Evolutionary conservation across 345 rosid species (phyloP).

Genomic region (Dovyalis caffra): DNA sequence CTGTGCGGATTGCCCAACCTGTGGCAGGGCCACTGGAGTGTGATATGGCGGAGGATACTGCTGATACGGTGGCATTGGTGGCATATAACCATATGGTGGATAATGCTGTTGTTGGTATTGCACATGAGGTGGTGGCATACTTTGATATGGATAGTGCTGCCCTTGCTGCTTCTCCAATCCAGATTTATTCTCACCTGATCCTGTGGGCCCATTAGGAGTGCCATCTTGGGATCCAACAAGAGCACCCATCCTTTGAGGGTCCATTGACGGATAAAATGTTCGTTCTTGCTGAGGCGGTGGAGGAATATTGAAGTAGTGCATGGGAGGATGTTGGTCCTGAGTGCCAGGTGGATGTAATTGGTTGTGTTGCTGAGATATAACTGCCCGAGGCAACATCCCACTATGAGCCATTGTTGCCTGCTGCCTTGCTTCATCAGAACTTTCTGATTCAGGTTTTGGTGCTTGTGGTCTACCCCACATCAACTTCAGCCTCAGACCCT

Average conservation of each 20-base stretch:
- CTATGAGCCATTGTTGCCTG: slow-evolving; percentile 65
- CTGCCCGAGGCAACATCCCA: slow-evolving; percentile 82
- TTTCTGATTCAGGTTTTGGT: slow-evolving; percentile 70
- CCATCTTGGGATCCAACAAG: slow-evolving; percentile 71
- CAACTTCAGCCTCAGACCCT: slow-evolving; percentile 86
- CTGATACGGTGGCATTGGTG: slow-evolving; percentile 53
- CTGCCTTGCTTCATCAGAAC: slow-evolving; percentile 66
- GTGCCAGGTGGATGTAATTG: slow-evolving; percentile 43
- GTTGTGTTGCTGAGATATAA: slow-evolving; percentile 86
- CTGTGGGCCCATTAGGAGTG: slow-evolving; percentile 29
- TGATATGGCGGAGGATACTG: slow-evolving; percentile 56
- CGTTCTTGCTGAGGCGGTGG: slow-evolving; percentile 70
- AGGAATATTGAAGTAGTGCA: slow-evolving; percentile 74
- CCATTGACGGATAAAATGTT: slow-evolving; percentile 89
- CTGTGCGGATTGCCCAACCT: slow-evolving; percentile 29
- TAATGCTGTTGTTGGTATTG: slow-evolving; percentile 55
- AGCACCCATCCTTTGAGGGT: slow-evolving; percentile 98
- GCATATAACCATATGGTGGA: slow-evolving; percentile 71
- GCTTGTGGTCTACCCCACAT: slow-evolving; percentile 96
- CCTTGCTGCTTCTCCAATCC: slow-evolving; percentile 46
- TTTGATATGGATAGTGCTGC: slow-evolving; percentile 55
- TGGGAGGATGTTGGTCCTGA: slow-evolving; percentile 56
- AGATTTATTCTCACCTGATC: slow-evolving; percentile 47
- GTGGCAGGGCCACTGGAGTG: slow-evolving; percentile 43
- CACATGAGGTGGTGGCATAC: slow-evolving; percentile 39